These are phyloP conservation scores for Cryphonectria radicalis DNA, from an alignment of 2,329 filamentous ascomycete genomes.

Conservation along the genomic window DNA sequence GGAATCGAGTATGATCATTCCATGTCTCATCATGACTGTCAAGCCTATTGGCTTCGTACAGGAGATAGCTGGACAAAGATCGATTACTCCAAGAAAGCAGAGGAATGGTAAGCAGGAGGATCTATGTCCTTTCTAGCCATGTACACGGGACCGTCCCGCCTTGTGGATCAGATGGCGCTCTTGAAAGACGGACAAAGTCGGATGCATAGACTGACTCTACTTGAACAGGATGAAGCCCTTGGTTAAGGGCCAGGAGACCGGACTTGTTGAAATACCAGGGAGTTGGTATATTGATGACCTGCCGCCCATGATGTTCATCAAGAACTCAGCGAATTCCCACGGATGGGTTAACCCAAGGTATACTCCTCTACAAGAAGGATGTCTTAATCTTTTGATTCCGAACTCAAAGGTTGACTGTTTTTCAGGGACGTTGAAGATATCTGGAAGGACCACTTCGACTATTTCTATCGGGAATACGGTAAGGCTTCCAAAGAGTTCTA, in stretches of 20 bases:
- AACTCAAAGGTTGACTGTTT: not conserved
- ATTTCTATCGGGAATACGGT: conserved; percentile 74
- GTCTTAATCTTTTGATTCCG: not conserved
- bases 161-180: too few species aligned
- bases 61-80: conserved; percentile 72
- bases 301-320: conserved; percentile 75
- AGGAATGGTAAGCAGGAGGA: conserved; percentile 49
- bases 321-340: conserved; percentile 66
- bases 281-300: conserved; percentile 69
- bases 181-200: too few species aligned
- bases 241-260: conserved; percentile 61
- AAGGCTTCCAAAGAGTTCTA: not conserved
- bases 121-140: not conserved
- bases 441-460: conserved; percentile 70
- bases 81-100: conserved; percentile 65
- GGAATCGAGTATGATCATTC: conserved; percentile 73
- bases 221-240: conserved; percentile 61
- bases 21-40: conserved; percentile 68
- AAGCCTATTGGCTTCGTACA: conserved; percentile 66
- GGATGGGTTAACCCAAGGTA: conserved; percentile 61
- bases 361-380: conserved; percentile 38
- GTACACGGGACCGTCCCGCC: not conserved
- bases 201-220: not conserved
- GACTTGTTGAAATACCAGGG: conserved; percentile 68
- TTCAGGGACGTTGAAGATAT: conserved; percentile 65